These are phyloP conservation scores for Cyberlindnera amylophila DNA, from an alignment of 805 yeast species.

Conservation along the genomic window DNA sequence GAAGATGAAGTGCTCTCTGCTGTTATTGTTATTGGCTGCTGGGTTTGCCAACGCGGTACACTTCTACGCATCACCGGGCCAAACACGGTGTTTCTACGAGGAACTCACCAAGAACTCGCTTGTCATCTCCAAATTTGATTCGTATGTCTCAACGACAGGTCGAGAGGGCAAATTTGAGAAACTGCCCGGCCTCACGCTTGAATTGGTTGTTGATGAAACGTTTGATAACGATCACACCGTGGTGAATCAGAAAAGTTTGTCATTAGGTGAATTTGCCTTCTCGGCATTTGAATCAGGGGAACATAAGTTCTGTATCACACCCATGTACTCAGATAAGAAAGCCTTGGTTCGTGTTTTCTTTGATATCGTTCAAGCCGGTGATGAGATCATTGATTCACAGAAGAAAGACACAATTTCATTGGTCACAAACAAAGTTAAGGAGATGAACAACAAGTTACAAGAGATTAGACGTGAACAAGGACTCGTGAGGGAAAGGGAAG, in stretches of 20 bases:
- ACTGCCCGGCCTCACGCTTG: conserved; percentile 2
- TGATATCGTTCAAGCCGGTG: conserved; percentile 67
- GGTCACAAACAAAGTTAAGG: conserved; percentile 53
- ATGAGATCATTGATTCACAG: conserved; percentile 59
- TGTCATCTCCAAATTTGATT: conserved; percentile 74
- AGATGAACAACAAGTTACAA: conserved; percentile 52
- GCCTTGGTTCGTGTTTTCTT: conserved; percentile 63
- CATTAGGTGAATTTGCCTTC: conserved; percentile 70
- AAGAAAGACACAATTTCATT: conserved; percentile 49
- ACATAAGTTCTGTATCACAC: conserved; percentile 76
- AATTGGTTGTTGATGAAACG: conserved; percentile 45
- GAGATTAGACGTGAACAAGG: conserved; percentile 64
- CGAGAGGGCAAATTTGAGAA: conserved; percentile 5
- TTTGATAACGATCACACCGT: conserved; percentile 84
- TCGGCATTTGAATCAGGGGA: conserved; percentile 82
- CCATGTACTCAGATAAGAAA: conserved; percentile 39
- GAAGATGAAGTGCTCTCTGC: background rate
- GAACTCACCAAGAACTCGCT: conserved; percentile 75
- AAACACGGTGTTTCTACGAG: conserved; percentile 78
- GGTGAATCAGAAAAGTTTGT: conserved; percentile 56
- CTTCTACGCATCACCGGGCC: conserved; percentile 73
- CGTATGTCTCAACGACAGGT: conserved; percentile 48
- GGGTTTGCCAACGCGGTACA: conserved; percentile 41
- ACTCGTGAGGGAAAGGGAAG: conserved; percentile 63
- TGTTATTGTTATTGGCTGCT: conserved; percentile 1